Percentiles rank a stretch among this genome's conserved stretches.
These are phyloP conservation scores for Mycena metata DNA, from an alignment of 768 basidiomycete species.

Conservation along the genomic window DNA sequence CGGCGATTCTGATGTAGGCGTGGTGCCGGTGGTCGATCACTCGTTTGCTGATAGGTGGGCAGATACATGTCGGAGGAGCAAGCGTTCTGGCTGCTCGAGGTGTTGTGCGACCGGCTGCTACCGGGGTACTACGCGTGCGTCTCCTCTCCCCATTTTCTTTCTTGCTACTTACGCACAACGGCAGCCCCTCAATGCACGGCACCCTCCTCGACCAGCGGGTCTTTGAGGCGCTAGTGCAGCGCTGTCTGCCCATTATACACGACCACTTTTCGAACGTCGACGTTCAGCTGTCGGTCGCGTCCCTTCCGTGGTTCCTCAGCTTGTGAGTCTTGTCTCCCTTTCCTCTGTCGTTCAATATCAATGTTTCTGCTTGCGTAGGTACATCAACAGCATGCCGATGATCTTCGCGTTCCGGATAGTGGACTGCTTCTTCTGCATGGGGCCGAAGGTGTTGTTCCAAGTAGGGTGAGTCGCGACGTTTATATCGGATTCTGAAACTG, in stretches of 20 bases:
- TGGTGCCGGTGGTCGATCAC: background rate
- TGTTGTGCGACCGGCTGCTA: conserved; percentile 92
- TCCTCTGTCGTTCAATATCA: background rate
- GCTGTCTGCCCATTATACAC: conserved; percentile 92
- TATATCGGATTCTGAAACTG: conserved; percentile 1
- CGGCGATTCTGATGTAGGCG: conserved; percentile 91
- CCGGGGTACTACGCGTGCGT: conserved; percentile 97
- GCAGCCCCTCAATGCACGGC: conserved; percentile 97
- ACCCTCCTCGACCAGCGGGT: conserved; percentile 98
- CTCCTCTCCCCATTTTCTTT: background rate
- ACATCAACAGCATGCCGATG: conserved; percentile 96
- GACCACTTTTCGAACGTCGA: conserved; percentile 93
- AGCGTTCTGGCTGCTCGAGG: conserved; percentile 96
- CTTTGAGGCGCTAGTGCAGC: conserved; percentile 93
- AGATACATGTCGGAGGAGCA: conserved; percentile 99
- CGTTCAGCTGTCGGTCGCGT: conserved; percentile 97
- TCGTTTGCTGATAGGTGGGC: conserved; percentile 32
- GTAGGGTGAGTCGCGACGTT: conserved; percentile 79
- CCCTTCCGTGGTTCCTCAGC: conserved; percentile 98
- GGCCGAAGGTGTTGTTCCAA: conserved; percentile 98
- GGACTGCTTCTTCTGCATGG: conserved; percentile 99
- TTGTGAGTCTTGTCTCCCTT: conserved; percentile 67
- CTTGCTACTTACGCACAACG: conserved; percentile 24
- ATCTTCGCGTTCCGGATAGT: conserved; percentile 98
- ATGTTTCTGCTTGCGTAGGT: conserved; percentile 55